A percentile compares a stretch with the other conserved stretches of the same genome.
Conservation (phyloP, 805 yeast species). For the Ogataea paraovalis region DNA sequence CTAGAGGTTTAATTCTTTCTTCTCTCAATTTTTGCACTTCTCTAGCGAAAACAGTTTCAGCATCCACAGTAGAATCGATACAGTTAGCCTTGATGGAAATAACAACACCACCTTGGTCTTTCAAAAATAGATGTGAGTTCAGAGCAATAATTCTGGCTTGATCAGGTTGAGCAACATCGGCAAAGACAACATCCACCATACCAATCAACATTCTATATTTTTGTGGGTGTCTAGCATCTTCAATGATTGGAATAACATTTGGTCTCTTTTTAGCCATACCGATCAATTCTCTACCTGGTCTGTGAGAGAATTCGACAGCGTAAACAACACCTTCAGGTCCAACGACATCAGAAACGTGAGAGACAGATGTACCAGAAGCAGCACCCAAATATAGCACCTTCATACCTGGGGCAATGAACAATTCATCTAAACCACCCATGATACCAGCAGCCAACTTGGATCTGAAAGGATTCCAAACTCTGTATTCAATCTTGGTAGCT, state of each 20-base stretch:
- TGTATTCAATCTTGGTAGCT: constrained; percentile 93
- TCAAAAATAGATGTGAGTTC: constrained; percentile 95
- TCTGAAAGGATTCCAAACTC: constrained; percentile 99
- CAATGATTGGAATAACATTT: constrained; percentile 96
- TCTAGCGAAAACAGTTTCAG: constrained; percentile 98
- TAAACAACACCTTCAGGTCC: constrained; percentile 99
- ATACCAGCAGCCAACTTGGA: constrained; percentile 99
- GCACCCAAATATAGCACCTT: constrained; percentile 98
- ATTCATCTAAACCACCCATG: constrained; percentile 98
- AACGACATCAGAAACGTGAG: constrained; percentile 96
- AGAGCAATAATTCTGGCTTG: constrained; percentile 99
- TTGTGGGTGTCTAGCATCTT: constrained; percentile 99
- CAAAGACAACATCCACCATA: constrained; percentile 98
- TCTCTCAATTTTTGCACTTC: constrained; percentile 98
- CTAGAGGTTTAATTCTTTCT: constrained; percentile 97
- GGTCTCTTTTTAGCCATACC: constrained; percentile 99
- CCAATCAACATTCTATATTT: constrained; percentile 98
- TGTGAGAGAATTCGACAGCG: constrained; percentile 98
- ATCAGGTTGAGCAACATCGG: constrained; percentile 99
- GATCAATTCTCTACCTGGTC: constrained; percentile 99
- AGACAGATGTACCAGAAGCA: constrained; percentile 98
- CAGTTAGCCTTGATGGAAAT: constrained; percentile 99
- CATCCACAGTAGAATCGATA: constrained; percentile 99
- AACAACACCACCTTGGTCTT: constrained; percentile 98
- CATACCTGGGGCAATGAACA: constrained; percentile 96